Evolutionary conservation across 257 asterid species (phyloP).

Genomic region (Forsythia viridissima): DNA sequence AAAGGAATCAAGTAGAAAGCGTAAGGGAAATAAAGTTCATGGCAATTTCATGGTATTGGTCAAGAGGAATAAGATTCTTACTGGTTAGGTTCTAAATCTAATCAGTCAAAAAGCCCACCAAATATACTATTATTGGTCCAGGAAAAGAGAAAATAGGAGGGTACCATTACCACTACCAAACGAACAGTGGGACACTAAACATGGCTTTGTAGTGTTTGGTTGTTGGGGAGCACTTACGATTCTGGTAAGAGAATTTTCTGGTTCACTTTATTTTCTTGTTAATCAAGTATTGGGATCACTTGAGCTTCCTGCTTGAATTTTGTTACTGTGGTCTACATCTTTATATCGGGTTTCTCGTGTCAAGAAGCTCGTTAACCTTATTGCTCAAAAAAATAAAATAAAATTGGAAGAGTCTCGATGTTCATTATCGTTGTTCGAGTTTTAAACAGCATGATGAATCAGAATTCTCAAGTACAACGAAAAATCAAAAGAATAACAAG

Average conservation of each 20-base stretch:
- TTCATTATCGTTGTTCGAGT: background rate
- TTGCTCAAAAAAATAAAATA: background rate
- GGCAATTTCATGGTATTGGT: background rate
- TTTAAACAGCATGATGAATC: background rate
- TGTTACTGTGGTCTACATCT: background rate
- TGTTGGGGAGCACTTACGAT: background rate
- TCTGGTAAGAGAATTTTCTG: background rate
- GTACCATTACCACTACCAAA: background rate
- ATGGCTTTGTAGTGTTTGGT: background rate
- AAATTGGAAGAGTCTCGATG: background rate
- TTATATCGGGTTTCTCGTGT: background rate
- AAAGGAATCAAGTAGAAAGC: background rate
- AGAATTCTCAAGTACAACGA: too few species aligned
- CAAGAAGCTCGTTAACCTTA: background rate
- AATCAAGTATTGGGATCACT: background rate
- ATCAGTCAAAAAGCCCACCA: background rate
- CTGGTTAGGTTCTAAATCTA: background rate
- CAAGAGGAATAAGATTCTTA: background rate
- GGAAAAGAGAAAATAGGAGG: background rate
- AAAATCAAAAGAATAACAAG: conserved; percentile 15
- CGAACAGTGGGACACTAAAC: background rate
- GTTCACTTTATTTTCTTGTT: background rate
- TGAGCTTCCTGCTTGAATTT: too few species aligned
- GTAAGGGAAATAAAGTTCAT: background rate
- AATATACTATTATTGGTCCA: background rate